Conservation (phyloP, 2,329 filamentous ascomycete species). For the Cordyceps fumosorosea region DNA sequence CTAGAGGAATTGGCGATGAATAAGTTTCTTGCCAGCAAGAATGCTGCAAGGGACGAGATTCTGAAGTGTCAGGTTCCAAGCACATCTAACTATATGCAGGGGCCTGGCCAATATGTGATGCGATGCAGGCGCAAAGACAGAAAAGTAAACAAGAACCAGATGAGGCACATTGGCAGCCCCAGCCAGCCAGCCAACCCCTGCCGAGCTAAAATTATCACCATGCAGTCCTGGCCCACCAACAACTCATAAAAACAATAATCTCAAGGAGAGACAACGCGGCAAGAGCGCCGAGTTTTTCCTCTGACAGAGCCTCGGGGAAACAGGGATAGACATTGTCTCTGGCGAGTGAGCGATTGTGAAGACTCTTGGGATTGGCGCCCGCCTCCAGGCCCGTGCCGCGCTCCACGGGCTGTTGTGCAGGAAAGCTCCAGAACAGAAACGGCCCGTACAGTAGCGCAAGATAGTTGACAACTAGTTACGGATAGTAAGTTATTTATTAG, state of each 20-base stretch:
- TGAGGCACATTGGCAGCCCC: neutral
- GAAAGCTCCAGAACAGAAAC: neutral
- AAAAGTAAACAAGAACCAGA: neutral
- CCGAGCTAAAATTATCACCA: neutral
- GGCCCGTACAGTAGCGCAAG: conserved; percentile 3
- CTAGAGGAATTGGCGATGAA: neutral
- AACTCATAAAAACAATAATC: neutral
- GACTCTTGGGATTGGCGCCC: no score
- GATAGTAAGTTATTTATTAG: neutral
- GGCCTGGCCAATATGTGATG: neutral
- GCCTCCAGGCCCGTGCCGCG: neutral
- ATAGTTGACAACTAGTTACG: neutral
- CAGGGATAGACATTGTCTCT: neutral
- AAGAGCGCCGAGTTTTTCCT: neutral
- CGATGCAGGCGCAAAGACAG: neutral
- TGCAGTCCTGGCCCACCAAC: neutral
- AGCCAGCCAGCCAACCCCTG: neutral
- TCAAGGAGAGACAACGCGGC: neutral
- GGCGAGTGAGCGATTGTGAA: neutral
- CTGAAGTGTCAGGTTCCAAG: no score
- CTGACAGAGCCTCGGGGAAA: neutral
- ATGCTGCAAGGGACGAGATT: neutral
- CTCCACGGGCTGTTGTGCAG: neutral
- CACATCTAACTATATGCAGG: neutral
- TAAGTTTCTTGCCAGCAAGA: neutral